phyloP scores from a whole-genome alignment of 345 rosid genomes.

The Pseudoturritis turrita region DNA sequence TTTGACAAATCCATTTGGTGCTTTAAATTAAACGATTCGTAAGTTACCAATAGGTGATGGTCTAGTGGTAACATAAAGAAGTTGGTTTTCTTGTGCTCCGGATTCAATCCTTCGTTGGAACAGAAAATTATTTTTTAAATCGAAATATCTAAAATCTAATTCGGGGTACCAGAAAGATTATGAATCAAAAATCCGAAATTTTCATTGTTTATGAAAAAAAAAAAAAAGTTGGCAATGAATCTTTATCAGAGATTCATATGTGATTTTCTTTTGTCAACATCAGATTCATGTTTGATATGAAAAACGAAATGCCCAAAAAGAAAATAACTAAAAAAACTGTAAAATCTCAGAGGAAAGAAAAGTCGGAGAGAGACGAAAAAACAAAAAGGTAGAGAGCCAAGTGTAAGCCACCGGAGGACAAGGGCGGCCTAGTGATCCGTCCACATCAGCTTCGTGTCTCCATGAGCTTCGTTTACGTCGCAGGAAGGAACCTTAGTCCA shows the following conservation, averaged over 20 bases:
- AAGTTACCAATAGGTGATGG: no score
- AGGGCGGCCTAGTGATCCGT: slow-evolving; percentile 10
- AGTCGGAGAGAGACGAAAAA: not conserved
- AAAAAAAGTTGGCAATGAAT: no score
- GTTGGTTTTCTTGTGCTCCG: no score
- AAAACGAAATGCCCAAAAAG: not conserved
- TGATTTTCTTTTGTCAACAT: not conserved
- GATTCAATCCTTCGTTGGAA: no score
- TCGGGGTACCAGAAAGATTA: no score
- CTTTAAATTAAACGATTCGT: not conserved
- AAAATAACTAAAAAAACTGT: slow-evolving; percentile 12
- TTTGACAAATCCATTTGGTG: not conserved
- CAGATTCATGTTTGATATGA: not conserved
- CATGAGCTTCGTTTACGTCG: slow-evolving; percentile 12
- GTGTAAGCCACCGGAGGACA: slow-evolving; percentile 19
- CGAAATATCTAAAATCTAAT: no score
- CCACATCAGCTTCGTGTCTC: slow-evolving; percentile 31
- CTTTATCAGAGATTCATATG: no score
- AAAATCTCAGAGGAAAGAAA: not conserved
- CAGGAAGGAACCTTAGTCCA: slow-evolving; percentile 1
- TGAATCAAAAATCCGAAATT: no score
- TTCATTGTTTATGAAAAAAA: no score
- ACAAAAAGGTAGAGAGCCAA: slow-evolving; percentile 1
- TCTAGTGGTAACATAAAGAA: no score
- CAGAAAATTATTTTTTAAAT: no score